phyloP scores from a whole-genome alignment of 2,329 filamentous ascomycete genomes.

The Apiospora aurea region DNA sequence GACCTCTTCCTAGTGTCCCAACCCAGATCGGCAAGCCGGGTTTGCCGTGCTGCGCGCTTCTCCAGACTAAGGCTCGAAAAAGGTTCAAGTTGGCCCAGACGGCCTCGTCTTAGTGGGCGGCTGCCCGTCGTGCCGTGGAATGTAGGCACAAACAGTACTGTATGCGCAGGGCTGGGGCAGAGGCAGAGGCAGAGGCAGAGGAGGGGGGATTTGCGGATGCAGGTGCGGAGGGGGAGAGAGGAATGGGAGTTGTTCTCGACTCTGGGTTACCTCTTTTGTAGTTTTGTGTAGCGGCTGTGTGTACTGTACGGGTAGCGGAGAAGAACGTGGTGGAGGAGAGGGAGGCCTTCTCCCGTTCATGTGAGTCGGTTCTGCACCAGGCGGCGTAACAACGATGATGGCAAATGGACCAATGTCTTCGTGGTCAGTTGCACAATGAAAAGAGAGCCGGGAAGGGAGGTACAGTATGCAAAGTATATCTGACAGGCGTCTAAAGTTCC shows the following conservation, averaged over 20 bases:
- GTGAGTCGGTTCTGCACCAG: slow-evolving; percentile 5
- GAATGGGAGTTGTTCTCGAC: neutral
- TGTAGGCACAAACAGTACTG: neutral
- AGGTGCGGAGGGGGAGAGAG: neutral
- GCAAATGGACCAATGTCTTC: neutral
- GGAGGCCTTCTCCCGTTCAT: neutral
- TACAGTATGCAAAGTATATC: neutral
- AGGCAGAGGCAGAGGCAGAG: neutral
- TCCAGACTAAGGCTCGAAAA: neutral
- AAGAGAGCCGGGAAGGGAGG: neutral
- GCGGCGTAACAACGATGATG: neutral
- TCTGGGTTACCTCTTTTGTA: slow-evolving; percentile 12
- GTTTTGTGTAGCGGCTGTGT: neutral
- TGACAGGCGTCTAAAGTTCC: slow-evolving; percentile 1
- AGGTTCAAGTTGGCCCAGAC: slow-evolving; percentile 5
- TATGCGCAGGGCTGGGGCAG: neutral
- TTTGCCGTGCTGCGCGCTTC: slow-evolving; percentile 5
- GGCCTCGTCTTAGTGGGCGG: neutral
- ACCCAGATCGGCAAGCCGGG: neutral
- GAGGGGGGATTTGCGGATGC: neutral
- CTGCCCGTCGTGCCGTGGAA: neutral
- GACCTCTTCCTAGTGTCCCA: neutral
- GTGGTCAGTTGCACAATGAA: neutral
- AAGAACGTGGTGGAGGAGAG: neutral
- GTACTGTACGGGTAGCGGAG: neutral